These are phyloP conservation scores for Esteya vermicola DNA, from an alignment of 2,329 filamentous ascomycete species.

Conservation along the genomic window DNA sequence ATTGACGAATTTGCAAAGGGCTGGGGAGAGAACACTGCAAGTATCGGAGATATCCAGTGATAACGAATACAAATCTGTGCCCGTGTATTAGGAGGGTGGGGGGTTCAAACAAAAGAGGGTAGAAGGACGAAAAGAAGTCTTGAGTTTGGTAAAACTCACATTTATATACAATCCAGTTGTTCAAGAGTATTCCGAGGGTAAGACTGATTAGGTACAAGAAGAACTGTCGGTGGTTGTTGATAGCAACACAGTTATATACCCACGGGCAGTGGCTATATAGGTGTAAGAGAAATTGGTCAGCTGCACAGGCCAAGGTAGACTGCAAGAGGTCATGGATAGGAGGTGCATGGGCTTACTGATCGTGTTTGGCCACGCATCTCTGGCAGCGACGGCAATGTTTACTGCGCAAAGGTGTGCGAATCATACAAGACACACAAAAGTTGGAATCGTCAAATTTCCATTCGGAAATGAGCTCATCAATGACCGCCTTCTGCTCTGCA, in stretches of 20 bases:
- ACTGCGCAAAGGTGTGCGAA: constrained; percentile 77
- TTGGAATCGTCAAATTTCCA: constrained; percentile 92
- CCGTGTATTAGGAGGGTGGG: constrained; percentile 25
- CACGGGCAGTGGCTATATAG: constrained; percentile 74
- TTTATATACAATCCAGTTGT: constrained; percentile 57
- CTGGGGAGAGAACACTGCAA: constrained; percentile 65
- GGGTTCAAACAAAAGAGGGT: neutral
- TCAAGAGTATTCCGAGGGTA: constrained; percentile 57
- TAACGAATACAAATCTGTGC: too few species aligned
- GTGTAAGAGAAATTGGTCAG: neutral
- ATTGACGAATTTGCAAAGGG: constrained; percentile 62
- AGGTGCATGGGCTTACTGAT: constrained; percentile 63
- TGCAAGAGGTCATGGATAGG: too few species aligned
- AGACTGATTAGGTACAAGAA: constrained; percentile 75
- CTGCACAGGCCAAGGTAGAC: neutral
- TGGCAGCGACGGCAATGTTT: constrained; percentile 91
- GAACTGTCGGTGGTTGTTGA: constrained; percentile 95
- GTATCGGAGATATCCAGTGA: constrained; percentile 32
- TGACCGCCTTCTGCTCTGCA: constrained; percentile 76
- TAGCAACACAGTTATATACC: constrained; percentile 91
- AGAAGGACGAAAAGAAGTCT: neutral
- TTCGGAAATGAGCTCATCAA: constrained; percentile 68
- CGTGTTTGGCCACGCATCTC: constrained; percentile 88
- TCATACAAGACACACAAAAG: constrained; percentile 92
- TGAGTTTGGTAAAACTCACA: constrained; percentile 36